Percentiles rank a stretch among this genome's conserved stretches.
Evolutionary conservation across 2,329 filamentous ascomycete species (phyloP).

Genomic region (Talaromyces sp.): DNA sequence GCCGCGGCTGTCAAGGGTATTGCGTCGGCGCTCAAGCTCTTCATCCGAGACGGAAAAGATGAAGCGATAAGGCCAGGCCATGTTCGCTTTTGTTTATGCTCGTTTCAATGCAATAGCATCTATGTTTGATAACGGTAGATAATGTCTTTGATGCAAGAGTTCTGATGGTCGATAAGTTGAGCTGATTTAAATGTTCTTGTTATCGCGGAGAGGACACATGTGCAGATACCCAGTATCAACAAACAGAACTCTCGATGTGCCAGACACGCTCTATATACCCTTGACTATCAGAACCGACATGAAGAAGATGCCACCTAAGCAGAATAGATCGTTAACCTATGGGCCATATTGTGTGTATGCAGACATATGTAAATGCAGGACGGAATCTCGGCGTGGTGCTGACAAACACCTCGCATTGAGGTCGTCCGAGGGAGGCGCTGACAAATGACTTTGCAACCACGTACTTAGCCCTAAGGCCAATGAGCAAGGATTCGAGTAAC

Average conservation of each 20-base stretch:
- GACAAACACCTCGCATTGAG: slow-evolving; percentile 8
- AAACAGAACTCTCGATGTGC: neutral
- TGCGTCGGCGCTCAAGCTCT: slow-evolving; percentile 52
- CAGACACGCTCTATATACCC: neutral
- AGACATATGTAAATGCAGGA: neutral
- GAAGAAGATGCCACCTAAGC: slow-evolving; percentile 1
- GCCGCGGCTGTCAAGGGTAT: slow-evolving; percentile 56
- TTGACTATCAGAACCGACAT: neutral
- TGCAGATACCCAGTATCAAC: neutral
- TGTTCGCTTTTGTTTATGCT: slow-evolving; percentile 14
- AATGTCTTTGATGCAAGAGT: neutral
- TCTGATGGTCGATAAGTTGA: neutral
- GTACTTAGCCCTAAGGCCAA: neutral
- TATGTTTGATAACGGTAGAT: neutral
- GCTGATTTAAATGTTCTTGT: neutral
- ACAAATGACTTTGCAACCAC: neutral
- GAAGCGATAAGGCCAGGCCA: slow-evolving; percentile 53
- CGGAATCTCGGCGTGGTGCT: slow-evolving; percentile 8
- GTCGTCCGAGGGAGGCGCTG: neutral
- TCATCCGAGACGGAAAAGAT: slow-evolving; percentile 47
- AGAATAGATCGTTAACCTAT: neutral
- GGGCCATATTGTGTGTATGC: neutral
- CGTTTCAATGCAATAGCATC: neutral
- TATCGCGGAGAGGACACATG: neutral
- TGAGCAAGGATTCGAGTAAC: neutral